These are phyloP conservation scores for Elsinoe australis DNA, from an alignment of 2,329 filamentous ascomycete species.

Conservation along the genomic window DNA sequence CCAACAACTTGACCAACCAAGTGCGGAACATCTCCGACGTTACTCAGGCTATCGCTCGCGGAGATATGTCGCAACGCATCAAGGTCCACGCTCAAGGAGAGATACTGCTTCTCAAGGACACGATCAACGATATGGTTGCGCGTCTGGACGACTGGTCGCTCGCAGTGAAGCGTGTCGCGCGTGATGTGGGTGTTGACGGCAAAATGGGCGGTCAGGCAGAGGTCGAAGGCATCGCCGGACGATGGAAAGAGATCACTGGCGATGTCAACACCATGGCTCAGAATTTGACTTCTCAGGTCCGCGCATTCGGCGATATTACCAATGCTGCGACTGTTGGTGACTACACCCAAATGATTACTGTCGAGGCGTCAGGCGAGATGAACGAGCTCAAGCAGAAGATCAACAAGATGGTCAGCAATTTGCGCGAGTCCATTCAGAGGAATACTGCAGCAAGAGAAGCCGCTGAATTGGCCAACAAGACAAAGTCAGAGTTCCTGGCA, in stretches of 20 bases:
- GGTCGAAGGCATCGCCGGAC: constrained; percentile 81
- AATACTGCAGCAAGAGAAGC: constrained; percentile 94
- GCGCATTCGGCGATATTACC: constrained; percentile 97
- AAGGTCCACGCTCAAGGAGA: constrained; percentile 92
- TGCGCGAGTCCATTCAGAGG: constrained; percentile 90
- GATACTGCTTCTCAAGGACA: constrained; percentile 87
- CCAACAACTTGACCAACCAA: constrained; percentile 55
- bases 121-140: constrained; percentile 98
- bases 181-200: constrained; percentile 93
- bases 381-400: constrained; percentile 98
- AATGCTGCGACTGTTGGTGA: constrained; percentile 94
- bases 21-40: constrained; percentile 90
- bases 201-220: constrained; percentile 98
- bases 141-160: constrained; percentile 92
- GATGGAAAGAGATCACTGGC: constrained; percentile 97
- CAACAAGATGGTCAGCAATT: constrained; percentile 96
- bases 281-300: constrained; percentile 87
- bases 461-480: constrained; percentile 93
- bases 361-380: constrained; percentile 97
- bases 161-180: constrained; percentile 88
- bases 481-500: constrained; percentile 94
- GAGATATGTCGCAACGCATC: constrained; percentile 93
- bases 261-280: constrained; percentile 88
- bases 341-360: constrained; percentile 92
- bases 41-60: constrained; percentile 89